Conservation (phyloP, 2,329 filamentous ascomycete genomes). For the Tolypocladium endophyticum region DNA sequence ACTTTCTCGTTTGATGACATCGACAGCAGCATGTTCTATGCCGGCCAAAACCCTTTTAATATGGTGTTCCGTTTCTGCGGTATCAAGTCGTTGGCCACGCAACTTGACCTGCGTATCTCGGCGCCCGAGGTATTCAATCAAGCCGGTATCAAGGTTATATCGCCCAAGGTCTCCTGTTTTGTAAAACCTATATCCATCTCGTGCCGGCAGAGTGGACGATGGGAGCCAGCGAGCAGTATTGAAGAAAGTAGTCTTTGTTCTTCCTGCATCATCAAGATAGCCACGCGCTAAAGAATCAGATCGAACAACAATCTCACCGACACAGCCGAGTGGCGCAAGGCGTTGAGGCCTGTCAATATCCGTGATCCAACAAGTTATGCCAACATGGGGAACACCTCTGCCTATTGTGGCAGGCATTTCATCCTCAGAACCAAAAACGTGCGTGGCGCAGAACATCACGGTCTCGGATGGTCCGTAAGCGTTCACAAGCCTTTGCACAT, state of each 20-base stretch:
- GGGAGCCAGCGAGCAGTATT: conserved; percentile 25
- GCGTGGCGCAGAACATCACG: conserved; percentile 2
- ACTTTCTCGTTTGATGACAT: conserved; percentile 1
- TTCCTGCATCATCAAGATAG: conserved; percentile 40
- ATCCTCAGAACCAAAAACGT: neutral
- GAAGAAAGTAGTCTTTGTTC: conserved; percentile 40
- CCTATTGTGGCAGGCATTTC: conserved; percentile 4
- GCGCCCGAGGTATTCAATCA: conserved; percentile 5
- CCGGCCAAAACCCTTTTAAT: neutral
- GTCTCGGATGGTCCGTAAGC: conserved; percentile 9
- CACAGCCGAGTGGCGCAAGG: conserved; percentile 9
- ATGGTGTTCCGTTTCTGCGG: neutral
- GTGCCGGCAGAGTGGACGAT: neutral
- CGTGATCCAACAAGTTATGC: neutral
- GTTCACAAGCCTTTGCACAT: conserved; percentile 1
- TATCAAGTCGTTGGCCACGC: conserved; percentile 11
- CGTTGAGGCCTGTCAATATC: conserved; percentile 1
- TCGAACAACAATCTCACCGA: conserved; percentile 12
- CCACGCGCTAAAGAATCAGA: conserved; percentile 35
- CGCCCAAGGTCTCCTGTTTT: conserved; percentile 11
- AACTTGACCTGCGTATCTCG: conserved; percentile 14
- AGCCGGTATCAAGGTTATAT: conserved; percentile 17
- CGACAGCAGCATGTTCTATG: conserved; percentile 1
- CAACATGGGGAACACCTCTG: neutral
- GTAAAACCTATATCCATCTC: conserved; percentile 14